Conservation (phyloP, 176 grass and related monocot genomes). For the Saccharum officinarum region DNA sequence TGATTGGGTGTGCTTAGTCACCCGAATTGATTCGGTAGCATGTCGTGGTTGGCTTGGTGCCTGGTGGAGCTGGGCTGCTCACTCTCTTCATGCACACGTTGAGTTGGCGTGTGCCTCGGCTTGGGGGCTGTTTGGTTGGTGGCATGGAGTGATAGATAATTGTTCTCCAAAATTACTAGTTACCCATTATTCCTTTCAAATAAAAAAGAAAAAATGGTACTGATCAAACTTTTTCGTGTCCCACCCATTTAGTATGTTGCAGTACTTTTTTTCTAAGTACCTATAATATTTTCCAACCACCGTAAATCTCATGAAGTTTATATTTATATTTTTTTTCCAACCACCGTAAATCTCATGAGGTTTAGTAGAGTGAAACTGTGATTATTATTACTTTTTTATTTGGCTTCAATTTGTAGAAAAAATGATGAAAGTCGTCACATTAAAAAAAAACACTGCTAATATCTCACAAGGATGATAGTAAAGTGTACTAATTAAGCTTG, state of each 20-base stretch:
- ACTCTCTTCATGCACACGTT: not conserved
- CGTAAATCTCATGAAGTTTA: no score
- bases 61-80: not conserved
- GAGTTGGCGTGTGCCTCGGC: not conserved
- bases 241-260: no score
- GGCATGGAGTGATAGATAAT: not conserved
- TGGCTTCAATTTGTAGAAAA: not conserved
- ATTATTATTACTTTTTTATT: not conserved
- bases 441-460: not conserved
- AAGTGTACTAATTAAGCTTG: no score
- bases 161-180: not conserved
- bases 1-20: not conserved
- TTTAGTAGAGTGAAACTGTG: not conserved
- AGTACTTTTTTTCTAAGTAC: no score
- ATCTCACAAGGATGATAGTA: not conserved
- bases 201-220: no score
- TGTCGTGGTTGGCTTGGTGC: not conserved
- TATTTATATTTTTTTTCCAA: no score
- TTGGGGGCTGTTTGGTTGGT: not conserved
- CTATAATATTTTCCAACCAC: no score
- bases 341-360: no score
- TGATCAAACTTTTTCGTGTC: no score
- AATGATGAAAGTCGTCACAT: not conserved
- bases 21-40: not conserved
- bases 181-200: not conserved